Conservation (phyloP, 1,284 basidiomycete genomes). For the Mycena sp. region DNA sequence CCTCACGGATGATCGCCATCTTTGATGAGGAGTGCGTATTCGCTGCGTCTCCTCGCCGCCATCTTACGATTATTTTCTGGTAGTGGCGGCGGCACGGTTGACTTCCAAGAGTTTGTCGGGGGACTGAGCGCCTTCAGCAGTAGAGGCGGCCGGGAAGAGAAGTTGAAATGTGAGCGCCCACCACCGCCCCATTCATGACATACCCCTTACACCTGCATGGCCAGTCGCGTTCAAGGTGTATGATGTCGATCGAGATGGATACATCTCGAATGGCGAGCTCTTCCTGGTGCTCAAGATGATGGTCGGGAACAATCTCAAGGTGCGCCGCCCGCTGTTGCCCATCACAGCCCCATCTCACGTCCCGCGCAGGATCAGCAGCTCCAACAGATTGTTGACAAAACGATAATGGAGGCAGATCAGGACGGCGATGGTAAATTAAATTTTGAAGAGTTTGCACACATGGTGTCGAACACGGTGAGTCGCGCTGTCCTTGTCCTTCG, state of each 20-base stretch:
- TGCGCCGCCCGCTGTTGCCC: conserved; percentile 41
- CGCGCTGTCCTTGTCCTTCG: background rate
- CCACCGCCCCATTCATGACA: background rate
- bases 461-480: conserved; percentile 95
- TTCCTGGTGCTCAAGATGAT: conserved; percentile 99
- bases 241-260: conserved; percentile 97
- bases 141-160: conserved; percentile 96
- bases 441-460: conserved; percentile 96
- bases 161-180: conserved; percentile 83
- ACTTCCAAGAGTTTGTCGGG: conserved; percentile 99
- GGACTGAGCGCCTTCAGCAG: conserved; percentile 97
- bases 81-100: conserved; percentile 97
- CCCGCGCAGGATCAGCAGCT: conserved; percentile 88
- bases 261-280: conserved; percentile 98
- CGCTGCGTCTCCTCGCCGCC: background rate
- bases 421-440: conserved; percentile 97
- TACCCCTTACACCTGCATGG: conserved; percentile 35
- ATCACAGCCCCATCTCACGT: conserved; percentile 3
- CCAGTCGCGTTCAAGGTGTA: conserved; percentile 98
- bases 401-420: conserved; percentile 99
- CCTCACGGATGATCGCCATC: conserved; percentile 98
- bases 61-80: conserved; percentile 6
- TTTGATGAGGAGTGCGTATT: conserved; percentile 95
- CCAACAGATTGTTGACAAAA: conserved; percentile 99
- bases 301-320: conserved; percentile 99